Conservation (phyloP, 176 grass and related monocot genomes). For the Urochloa ruziziensis region DNA sequence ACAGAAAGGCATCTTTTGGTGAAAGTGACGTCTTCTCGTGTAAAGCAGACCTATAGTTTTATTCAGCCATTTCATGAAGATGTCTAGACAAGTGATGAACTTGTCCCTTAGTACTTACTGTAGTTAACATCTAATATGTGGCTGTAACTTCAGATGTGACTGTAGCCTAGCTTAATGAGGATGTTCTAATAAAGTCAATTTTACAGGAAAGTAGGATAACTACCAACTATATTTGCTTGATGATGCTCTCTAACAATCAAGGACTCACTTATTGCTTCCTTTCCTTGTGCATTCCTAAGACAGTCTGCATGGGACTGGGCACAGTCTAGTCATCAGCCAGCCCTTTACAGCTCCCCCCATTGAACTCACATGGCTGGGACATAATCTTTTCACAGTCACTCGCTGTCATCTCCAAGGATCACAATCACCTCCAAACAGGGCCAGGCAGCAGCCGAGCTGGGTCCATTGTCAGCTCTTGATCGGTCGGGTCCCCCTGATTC, state of each 20-base stretch:
- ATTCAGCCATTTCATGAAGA: too few species aligned
- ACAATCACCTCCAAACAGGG: background rate
- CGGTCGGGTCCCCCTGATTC: background rate
- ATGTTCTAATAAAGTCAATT: too few species aligned
- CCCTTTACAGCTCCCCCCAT: constrained; percentile 30
- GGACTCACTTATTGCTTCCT: background rate
- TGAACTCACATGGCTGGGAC: constrained; percentile 28
- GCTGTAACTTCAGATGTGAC: background rate
- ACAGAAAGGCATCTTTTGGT: too few species aligned
- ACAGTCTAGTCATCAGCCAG: constrained; percentile 14
- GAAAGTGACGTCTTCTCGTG: too few species aligned
- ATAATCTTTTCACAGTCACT: constrained; percentile 24
- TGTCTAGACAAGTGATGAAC: too few species aligned
- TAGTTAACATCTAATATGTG: too few species aligned
- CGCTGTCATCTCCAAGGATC: constrained; percentile 16
- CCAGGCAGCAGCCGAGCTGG: background rate
- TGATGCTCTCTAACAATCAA: background rate
- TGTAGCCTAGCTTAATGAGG: too few species aligned
- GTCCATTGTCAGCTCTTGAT: constrained; percentile 8
- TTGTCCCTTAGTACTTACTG: too few species aligned
- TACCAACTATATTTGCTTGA: background rate
- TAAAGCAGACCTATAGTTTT: too few species aligned
- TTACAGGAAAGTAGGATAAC: background rate
- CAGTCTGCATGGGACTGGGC: background rate
- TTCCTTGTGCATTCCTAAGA: background rate